A percentile compares a stretch with the other conserved stretches of the same genome.
These are phyloP conservation scores for Saccharum officinarum DNA, from an alignment of 176 grass and related monocot genomes.

Conservation along the genomic window DNA sequence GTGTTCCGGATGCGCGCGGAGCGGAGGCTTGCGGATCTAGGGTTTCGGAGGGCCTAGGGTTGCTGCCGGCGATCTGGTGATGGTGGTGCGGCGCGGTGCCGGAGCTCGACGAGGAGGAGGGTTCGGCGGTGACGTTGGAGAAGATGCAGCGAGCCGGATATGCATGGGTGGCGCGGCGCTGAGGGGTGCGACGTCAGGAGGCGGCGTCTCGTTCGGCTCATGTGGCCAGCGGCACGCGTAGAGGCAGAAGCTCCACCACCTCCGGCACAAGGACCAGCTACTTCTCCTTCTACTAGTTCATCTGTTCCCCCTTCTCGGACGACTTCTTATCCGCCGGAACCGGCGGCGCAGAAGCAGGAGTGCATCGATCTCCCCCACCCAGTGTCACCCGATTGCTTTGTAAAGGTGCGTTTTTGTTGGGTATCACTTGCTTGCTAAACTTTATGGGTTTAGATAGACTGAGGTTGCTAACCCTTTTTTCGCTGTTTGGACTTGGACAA, in stretches of 20 bases:
- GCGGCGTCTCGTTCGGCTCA: slow-evolving; percentile 65
- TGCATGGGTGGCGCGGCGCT: slow-evolving; percentile 73
- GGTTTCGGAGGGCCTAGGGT: slow-evolving; percentile 50
- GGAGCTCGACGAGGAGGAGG: slow-evolving; percentile 46
- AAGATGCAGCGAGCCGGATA: slow-evolving; percentile 72
- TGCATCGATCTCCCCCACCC: slow-evolving; percentile 30
- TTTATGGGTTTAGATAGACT: background rate
- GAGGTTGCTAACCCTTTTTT: background rate
- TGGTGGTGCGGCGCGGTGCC: slow-evolving; percentile 49
- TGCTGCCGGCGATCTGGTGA: slow-evolving; percentile 41
- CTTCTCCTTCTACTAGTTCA: slow-evolving; percentile 5
- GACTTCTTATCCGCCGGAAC: background rate
- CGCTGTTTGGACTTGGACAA: background rate
- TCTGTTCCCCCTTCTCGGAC: slow-evolving; percentile 4
- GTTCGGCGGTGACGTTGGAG: slow-evolving; percentile 38
- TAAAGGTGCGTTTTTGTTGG: slow-evolving; percentile 62
- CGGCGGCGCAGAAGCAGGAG: slow-evolving; percentile 21
- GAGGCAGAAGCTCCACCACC: slow-evolving; percentile 59
- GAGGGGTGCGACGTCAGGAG: slow-evolving; percentile 44
- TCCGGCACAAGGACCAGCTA: slow-evolving; percentile 34
- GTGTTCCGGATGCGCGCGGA: slow-evolving; percentile 5
- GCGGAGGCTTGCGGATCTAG: slow-evolving; percentile 53
- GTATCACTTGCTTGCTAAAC: background rate
- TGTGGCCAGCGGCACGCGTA: slow-evolving; percentile 68
- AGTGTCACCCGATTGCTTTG: slow-evolving; percentile 43